These are phyloP conservation scores for Paecilomyces variotii DNA, from an alignment of 2,329 filamentous ascomycete genomes.

Conservation along the genomic window DNA sequence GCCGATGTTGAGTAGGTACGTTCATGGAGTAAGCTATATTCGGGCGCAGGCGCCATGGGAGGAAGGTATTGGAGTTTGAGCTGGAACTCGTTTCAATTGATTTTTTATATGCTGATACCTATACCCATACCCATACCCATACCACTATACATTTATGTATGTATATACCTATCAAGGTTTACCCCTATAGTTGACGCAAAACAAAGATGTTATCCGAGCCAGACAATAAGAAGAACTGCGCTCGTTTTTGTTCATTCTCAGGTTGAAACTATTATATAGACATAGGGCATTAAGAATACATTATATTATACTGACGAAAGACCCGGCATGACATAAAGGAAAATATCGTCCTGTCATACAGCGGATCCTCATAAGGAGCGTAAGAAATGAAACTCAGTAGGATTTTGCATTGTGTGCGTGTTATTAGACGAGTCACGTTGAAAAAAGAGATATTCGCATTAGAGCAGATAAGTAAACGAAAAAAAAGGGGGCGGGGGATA, in stretches of 20 bases:
- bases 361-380: neutral
- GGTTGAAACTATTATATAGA: neutral
- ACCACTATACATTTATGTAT: neutral
- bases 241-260: neutral
- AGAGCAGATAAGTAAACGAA: neutral
- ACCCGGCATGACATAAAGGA: neutral
- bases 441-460: neutral
- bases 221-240: neutral
- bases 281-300: neutral
- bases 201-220: neutral
- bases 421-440: neutral
- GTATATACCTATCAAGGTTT: neutral
- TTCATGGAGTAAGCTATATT: constrained; percentile 45
- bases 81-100: neutral
- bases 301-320: neutral
- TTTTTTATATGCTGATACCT: neutral
- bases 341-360: neutral
- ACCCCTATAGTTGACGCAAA: neutral
- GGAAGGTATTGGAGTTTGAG: constrained; percentile 4
- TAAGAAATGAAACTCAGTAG: neutral
- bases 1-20: constrained; percentile 58
- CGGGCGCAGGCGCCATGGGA: constrained; percentile 21
- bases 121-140: neutral
- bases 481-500: neutral
- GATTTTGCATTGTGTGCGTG: neutral